phyloP scores from a whole-genome alignment of 2,329 filamentous ascomycete species.

The Neocucurbitaria cava region DNA sequence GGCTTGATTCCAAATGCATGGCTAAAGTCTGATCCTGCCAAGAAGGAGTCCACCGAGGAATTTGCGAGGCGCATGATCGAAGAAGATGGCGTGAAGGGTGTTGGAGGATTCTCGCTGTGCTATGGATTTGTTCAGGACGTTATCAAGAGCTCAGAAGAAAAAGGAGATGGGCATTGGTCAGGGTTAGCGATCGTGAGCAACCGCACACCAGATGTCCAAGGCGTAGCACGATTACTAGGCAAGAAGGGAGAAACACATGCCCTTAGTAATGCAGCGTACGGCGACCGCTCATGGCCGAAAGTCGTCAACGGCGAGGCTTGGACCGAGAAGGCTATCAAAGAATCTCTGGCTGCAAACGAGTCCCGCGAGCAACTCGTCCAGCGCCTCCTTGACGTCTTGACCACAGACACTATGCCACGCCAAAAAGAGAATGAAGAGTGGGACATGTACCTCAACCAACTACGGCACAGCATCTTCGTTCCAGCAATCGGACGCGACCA shows the following conservation, averaged over 20 bases:
- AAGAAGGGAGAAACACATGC: constrained; percentile 61
- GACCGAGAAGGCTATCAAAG: constrained; percentile 57
- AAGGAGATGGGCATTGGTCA: constrained; percentile 4
- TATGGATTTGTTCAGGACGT: constrained; percentile 63
- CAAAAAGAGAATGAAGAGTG: constrained; percentile 57
- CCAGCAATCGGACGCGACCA: constrained; percentile 61
- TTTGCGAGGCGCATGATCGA: constrained; percentile 64
- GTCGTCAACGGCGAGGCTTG: constrained; percentile 64
- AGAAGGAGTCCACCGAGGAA: constrained; percentile 52
- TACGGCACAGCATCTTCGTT: constrained; percentile 68
- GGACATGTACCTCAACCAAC: constrained; percentile 62
- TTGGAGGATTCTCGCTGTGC: constrained; percentile 69
- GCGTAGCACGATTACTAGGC: constrained; percentile 60
- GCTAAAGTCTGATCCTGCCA: constrained; percentile 52
- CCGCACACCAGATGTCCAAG: constrained; percentile 60
- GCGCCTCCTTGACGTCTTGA: constrained; percentile 60
- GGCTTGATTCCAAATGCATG: constrained; percentile 68
- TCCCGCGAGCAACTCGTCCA: constrained; percentile 59
- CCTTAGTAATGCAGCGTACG: constrained; percentile 67
- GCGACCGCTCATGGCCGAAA: constrained; percentile 68
- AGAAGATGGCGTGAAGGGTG: constrained; percentile 62
- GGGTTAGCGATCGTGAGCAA: constrained; percentile 68
- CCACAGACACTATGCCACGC: constrained; percentile 62
- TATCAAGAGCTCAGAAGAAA: constrained; percentile 25
- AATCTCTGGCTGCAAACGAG: constrained; percentile 52